These are phyloP conservation scores for Hypoxylon sp. DNA, from an alignment of 2,329 filamentous ascomycete genomes.

Conservation along the genomic window DNA sequence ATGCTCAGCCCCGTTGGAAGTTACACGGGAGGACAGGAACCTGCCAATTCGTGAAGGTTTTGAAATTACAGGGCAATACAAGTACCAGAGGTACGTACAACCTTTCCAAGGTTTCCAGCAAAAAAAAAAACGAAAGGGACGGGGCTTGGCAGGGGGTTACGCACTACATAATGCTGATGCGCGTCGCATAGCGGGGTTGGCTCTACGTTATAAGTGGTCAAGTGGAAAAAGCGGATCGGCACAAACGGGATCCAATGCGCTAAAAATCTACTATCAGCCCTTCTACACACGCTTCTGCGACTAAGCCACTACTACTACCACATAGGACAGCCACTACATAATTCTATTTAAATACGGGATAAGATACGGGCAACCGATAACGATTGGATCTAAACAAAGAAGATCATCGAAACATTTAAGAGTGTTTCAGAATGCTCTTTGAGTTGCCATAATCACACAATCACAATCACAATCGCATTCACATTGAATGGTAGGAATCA, in stretches of 20 bases:
- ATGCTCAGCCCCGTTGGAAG: conserved; percentile 42
- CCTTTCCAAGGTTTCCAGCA: background rate
- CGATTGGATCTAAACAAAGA: conserved; percentile 11
- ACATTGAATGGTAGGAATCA: background rate
- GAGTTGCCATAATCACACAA: background rate
- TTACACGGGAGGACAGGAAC: conserved; percentile 12
- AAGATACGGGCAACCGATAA: background rate
- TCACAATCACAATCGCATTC: background rate
- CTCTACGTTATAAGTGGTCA: conserved; percentile 1
- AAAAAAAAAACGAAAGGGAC: conserved; percentile 10
- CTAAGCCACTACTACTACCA: conserved; percentile 22
- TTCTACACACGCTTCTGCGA: background rate
- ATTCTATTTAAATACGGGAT: background rate
- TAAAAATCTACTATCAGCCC: conserved; percentile 3
- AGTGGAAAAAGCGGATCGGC: conserved; percentile 5
- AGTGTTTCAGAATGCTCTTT: background rate
- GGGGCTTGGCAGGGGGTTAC: conserved; percentile 20
- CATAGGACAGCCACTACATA: conserved; percentile 1
- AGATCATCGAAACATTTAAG: conserved; percentile 6
- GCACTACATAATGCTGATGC: conserved; percentile 5
- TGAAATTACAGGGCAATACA: conserved; percentile 41
- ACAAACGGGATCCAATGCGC: conserved; percentile 3
- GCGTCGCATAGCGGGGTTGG: conserved; percentile 11
- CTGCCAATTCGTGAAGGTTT: conserved; percentile 40
- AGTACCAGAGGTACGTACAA: conserved; percentile 16